Conservation (phyloP, 2,329 filamentous ascomycete species). For the Claviceps lovelessii region DNA sequence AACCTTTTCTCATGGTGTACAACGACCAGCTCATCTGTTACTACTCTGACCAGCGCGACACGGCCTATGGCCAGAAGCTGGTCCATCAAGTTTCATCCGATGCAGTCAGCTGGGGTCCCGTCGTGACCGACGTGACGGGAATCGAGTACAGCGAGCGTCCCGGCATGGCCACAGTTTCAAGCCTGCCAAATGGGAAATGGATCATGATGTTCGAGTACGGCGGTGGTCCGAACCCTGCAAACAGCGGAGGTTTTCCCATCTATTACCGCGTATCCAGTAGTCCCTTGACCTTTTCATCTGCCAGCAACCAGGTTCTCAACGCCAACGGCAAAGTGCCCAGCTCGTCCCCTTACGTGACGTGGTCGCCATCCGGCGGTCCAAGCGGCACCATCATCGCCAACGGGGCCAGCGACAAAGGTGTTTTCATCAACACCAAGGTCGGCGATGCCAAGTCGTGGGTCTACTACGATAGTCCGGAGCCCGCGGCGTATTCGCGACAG, state of each 20-base stretch:
- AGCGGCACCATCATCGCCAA: background rate
- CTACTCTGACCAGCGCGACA: background rate
- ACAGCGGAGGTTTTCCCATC: background rate
- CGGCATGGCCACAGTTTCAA: background rate
- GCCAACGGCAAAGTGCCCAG: background rate
- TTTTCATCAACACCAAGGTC: background rate
- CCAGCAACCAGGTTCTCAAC: background rate
- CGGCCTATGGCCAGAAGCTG: background rate
- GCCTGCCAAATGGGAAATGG: background rate
- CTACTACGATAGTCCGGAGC: background rate
- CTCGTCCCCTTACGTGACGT: background rate
- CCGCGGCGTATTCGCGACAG: background rate
- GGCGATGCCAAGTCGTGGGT: background rate
- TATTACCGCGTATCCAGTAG: background rate
- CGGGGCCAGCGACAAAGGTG: background rate
- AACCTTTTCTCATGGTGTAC: background rate
- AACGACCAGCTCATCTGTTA: background rate
- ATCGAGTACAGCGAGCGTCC: background rate
- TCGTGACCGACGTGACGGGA: background rate
- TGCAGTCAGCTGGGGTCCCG: background rate
- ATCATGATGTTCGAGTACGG: background rate
- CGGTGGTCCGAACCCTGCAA: background rate
- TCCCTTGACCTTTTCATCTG: background rate
- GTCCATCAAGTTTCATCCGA: background rate
- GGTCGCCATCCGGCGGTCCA: background rate